Base-by-base conservation (phyloP, 2,329 filamentous ascomycete species). In the Fusarium sp. region DNA sequence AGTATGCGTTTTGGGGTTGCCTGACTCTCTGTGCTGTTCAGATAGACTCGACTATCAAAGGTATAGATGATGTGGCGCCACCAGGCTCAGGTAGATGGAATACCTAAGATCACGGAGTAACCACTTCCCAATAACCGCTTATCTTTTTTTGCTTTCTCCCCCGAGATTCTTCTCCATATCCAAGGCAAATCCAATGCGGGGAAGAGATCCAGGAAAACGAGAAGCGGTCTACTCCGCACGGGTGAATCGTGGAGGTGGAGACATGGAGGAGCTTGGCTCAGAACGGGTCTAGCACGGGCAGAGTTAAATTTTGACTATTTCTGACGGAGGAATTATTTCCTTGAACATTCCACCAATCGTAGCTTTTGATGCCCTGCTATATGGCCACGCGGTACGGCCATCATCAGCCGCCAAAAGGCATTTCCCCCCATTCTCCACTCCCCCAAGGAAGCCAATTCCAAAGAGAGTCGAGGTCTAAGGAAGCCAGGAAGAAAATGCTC, bases 171-270 rank as follows among this genome's bases (percentile, higher is more conserved):
- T 71, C 66, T 67, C 53, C 54, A 56, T 56, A 47, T 28, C 54
- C 36, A 39, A 68, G 50, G 50, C 36, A 48, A 47, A 48, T 42
- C 22, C 47, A 44, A 64, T 71, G 71, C 71, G 71, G 71, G 71
- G 71, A 74, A 72, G 61, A 70, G 44, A 31, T 50, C 65, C 63
- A 48, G 65, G 53, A 39, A 55, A 58, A 69, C 28, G 38, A 55
- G 42, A 61, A 63, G 57, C 53, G 36, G 70, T 45, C 70, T 73
- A 73, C 71, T 73, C 71, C 71, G 71, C 71, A 73, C 68, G 63
- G 71, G 24, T 51, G 61, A 57, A 64, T 71, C 67, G 67, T 68
- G 71, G 71, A 71, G 71, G 55, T 51, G 65, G 65, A 51, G 57
- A 38, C 39, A 18, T n/a, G n/a, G 26, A 33, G 38, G 54, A 62